A percentile compares a stretch with the other conserved stretches of the same genome.
Evolutionary conservation across 2,329 filamentous ascomycete species (phyloP).

Genomic region (Diplodia intermedia): DNA sequence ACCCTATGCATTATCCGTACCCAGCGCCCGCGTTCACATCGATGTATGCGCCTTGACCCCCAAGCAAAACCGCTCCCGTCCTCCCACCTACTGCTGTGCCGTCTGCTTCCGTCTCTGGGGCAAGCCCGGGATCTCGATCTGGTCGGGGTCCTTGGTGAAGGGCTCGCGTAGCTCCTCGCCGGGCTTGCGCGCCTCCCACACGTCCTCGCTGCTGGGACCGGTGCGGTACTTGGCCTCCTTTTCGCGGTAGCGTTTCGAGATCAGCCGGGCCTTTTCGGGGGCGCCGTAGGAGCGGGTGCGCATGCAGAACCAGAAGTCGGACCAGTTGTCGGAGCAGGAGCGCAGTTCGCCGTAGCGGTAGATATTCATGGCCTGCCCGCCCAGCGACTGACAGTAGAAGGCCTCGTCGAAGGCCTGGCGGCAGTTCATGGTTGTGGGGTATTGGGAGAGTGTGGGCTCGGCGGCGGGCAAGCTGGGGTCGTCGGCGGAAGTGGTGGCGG

Average conservation of each 20-base stretch:
- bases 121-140: conserved; percentile 38
- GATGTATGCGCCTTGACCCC: background rate
- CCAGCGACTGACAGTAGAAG: conserved; percentile 91
- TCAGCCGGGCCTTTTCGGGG: conserved; percentile 63
- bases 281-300: conserved; percentile 71
- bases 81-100: conserved; percentile 37
- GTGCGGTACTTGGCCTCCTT: conserved; percentile 71
- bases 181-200: conserved; percentile 76
- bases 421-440: conserved; percentile 86
- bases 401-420: conserved; percentile 88
- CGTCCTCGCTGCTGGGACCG: conserved; percentile 81
- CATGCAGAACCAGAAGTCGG: conserved; percentile 99
- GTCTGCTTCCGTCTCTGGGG: conserved; percentile 33
- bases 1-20: background rate
- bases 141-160: conserved; percentile 48
- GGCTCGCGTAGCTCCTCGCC: conserved; percentile 62
- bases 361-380: conserved; percentile 88
- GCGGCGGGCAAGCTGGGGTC: conserved; percentile 33
- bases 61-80: conserved; percentile 33
- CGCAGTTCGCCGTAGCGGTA: conserved; percentile 84
- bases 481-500: conserved; percentile 16
- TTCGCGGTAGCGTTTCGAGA: conserved; percentile 72
- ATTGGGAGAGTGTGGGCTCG: conserved; percentile 52
- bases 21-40: background rate
- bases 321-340: conserved; percentile 83